Evolutionary conservation across 345 rosid species (phyloP), one percentile per base, ranked within the genome.

Genomic region (Boechera retrofracta): DNA sequence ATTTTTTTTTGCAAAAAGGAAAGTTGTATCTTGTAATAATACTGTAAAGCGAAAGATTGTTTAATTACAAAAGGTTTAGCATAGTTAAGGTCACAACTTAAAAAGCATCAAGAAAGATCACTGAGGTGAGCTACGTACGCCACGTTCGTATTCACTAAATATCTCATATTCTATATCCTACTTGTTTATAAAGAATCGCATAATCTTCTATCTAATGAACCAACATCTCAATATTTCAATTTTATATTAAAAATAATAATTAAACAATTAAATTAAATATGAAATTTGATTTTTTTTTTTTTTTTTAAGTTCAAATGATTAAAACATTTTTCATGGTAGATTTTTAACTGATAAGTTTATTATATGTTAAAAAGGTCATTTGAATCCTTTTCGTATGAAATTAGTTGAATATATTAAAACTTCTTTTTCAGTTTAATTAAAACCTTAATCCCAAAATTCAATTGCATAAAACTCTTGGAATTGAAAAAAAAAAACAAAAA

Each of bases 341-440:
- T 73, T 64, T 73, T 32, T 5, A 54, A 66, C 13, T 35, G 57
- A 55, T 24, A 21, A 55, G 15, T 36, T 74, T 15, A 35, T 74
- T 15, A 35, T 24, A 56, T 33, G 13, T 24, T 21, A 41, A 45
- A 24, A 65, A 71, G 35, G 16, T 35, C 3, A 48, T 21, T 48
- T 5, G 35, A 35, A 36, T 16, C 2, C 0, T 10, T 69, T 31
- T 16, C 1, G n/a, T 24, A 48, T 24, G n/a, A 9, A 74, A 33
- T 58, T 74, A 56, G 59, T 38, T 66, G 39, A 74, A 42, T 32
- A 64, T 8, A 5, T n/a, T 11, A 42, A 29, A 56, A 61, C 24
- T 21, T 21, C 24, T 21, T 21, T 21, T 21, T 21, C 24, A 1
- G 24, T 16, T 15, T 39, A n/a, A 10, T 15, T 2, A 15, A 35